These are phyloP conservation scores for Boletus sp. DNA, from an alignment of 768 basidiomycete genomes.

Conservation along the genomic window DNA sequence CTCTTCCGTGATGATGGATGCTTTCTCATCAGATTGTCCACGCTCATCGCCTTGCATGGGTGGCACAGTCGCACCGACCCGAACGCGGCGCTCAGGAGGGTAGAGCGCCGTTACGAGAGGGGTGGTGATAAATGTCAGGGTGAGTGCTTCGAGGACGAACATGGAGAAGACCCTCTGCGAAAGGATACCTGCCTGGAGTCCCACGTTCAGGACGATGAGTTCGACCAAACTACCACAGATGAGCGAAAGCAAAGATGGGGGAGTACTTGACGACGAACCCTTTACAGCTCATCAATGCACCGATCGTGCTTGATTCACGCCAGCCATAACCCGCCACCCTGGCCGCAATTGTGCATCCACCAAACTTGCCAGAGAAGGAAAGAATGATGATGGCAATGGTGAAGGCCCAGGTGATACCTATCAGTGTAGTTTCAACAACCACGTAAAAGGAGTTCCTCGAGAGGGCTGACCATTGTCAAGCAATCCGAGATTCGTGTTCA, in stretches of 20 bases:
- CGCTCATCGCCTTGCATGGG: slow-evolving; percentile 34
- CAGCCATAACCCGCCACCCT: slow-evolving; percentile 64
- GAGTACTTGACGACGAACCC: slow-evolving; percentile 46
- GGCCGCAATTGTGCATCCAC: slow-evolving; percentile 75
- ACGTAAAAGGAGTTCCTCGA: background rate
- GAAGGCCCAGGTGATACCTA: slow-evolving; percentile 84
- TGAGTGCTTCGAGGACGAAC: slow-evolving; percentile 85
- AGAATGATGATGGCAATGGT: slow-evolving; percentile 73
- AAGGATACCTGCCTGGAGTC: slow-evolving; percentile 76
- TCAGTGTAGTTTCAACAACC: background rate
- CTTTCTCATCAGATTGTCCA: slow-evolving; percentile 8
- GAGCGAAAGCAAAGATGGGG: background rate
- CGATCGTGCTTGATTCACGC: slow-evolving; percentile 82
- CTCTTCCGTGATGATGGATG: slow-evolving; percentile 11
- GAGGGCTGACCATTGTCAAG: slow-evolving; percentile 60
- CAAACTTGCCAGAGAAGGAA: slow-evolving; percentile 87
- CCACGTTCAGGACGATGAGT: slow-evolving; percentile 94
- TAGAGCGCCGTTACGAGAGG: slow-evolving; percentile 67
- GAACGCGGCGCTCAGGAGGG: slow-evolving; percentile 57
- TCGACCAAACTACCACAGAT: slow-evolving; percentile 65
- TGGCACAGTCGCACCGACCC: slow-evolving; percentile 30
- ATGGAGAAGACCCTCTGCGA: slow-evolving; percentile 81
- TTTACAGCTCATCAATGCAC: slow-evolving; percentile 94
- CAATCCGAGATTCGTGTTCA: slow-evolving; percentile 84
- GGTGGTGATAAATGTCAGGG: slow-evolving; percentile 84